Conservation (phyloP, 495 filamentous ascomycete species). For the Chaetomium cochliodes region DNA sequence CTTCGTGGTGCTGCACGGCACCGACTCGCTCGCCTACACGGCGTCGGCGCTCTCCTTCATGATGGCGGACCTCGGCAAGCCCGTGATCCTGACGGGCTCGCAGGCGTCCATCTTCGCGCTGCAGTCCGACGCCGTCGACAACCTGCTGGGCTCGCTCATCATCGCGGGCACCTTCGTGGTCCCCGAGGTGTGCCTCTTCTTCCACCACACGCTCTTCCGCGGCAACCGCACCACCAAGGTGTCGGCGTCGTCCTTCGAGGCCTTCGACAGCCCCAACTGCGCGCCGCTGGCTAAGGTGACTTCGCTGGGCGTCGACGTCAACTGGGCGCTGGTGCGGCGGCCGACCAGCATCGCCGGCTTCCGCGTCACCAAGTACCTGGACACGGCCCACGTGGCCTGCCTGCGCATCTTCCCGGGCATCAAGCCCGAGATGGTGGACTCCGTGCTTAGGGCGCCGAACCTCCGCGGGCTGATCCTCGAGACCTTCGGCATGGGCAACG, state of each 20-base stretch:
- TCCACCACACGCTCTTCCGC: constrained; percentile 88
- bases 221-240: constrained; percentile 90
- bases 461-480: constrained; percentile 85
- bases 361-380: constrained; percentile 70
- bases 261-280: constrained; percentile 84
- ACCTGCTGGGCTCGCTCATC: constrained; percentile 86
- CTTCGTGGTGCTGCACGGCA: constrained; percentile 96
- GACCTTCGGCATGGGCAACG: constrained; percentile 95
- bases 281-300: constrained; percentile 76
- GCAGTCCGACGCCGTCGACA: constrained; percentile 95
- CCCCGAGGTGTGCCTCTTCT: constrained; percentile 94
- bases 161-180: constrained; percentile 96
- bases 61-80: constrained; percentile 87
- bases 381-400: constrained; percentile 88
- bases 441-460: constrained; percentile 73
- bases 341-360: constrained; percentile 73
- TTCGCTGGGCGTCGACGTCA: constrained; percentile 75
- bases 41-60: constrained; percentile 93
- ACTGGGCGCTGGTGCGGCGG: constrained; percentile 77
- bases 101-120: constrained; percentile 91
- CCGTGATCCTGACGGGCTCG: constrained; percentile 85
- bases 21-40: constrained; percentile 89
- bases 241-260: constrained; percentile 79
- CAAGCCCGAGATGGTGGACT: constrained; percentile 90
- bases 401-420: constrained; percentile 95